Conservation (phyloP, 257 asterid genomes). For the Gardenia jasminoides region DNA sequence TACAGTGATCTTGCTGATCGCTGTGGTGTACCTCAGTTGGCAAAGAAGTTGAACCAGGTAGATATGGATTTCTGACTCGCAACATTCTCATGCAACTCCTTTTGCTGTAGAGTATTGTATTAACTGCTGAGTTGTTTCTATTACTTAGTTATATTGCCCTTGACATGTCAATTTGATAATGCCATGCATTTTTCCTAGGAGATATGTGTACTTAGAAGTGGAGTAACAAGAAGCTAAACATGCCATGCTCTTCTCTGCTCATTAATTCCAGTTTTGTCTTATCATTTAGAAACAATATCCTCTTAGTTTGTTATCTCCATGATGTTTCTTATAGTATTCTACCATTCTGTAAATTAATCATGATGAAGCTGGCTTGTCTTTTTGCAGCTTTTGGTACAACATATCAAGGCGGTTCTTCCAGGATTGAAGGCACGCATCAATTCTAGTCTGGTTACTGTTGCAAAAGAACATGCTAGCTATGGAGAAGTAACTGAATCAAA, state of each 20-base stretch:
- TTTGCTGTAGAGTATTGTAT: neutral
- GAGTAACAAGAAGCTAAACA: neutral
- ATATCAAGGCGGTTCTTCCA: slow-evolving; percentile 84
- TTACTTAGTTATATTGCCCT: neutral
- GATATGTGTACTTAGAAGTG: neutral
- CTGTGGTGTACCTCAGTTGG: slow-evolving; percentile 94
- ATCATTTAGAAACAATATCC: neutral
- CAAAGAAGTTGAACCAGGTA: slow-evolving; percentile 98
- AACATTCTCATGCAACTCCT: neutral
- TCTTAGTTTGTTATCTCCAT: neutral
- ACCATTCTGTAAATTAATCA: neutral
- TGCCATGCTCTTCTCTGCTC: neutral
- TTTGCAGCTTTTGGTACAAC: slow-evolving; percentile 78
- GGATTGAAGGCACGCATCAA: slow-evolving; percentile 83
- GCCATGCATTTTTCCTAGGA: neutral
- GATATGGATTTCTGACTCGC: slow-evolving; percentile 21
- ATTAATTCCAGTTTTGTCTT: neutral
- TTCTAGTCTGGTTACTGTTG: slow-evolving; percentile 67
- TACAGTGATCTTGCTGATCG: slow-evolving; percentile 87
- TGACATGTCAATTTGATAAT: neutral
- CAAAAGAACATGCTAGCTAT: slow-evolving; percentile 93
- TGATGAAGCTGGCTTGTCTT: neutral
- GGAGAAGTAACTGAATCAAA: slow-evolving; percentile 92
- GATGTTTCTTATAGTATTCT: neutral
- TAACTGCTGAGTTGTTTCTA: neutral